A percentile compares a stretch with the other conserved stretches of the same genome.
phyloP scores from a whole-genome alignment of 352 stramenopile genomes.

The Globisporangium paddicum region DNA sequence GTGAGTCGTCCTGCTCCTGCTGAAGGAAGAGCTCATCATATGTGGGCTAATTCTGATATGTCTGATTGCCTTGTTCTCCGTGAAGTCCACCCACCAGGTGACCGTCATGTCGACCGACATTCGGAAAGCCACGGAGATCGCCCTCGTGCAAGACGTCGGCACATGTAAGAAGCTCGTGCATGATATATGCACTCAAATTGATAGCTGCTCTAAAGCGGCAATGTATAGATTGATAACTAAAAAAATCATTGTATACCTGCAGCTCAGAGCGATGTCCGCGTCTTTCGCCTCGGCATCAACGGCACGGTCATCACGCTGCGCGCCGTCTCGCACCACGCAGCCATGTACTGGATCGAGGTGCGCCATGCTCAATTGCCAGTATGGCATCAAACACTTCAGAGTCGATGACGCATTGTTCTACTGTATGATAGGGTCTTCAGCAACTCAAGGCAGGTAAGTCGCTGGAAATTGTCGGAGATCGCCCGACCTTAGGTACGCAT shows the following conservation, averaged over 20 bases:
- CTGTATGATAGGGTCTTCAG: conserved; percentile 53
- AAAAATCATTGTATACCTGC: background rate
- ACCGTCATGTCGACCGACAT: conserved; percentile 72
- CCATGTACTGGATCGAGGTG: conserved; percentile 69
- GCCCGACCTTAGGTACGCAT: conserved; percentile 34
- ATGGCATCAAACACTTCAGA: too few species aligned
- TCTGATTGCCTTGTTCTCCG: background rate
- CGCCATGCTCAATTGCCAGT: too few species aligned
- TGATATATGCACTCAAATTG: too few species aligned
- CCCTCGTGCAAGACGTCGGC: conserved; percentile 16
- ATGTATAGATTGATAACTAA: background rate
- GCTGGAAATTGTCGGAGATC: conserved; percentile 39
- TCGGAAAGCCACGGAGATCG: conserved; percentile 51
- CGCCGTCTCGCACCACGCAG: conserved; percentile 58
- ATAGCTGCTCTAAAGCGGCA: background rate
- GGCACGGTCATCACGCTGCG: conserved; percentile 59
- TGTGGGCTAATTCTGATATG: background rate
- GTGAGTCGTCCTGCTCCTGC: conserved; percentile 28
- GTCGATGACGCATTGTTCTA: too few species aligned
- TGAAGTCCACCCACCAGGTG: conserved; percentile 60
- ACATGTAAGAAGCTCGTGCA: background rate
- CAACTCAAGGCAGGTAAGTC: conserved; percentile 41
- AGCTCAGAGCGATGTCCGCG: conserved; percentile 29
- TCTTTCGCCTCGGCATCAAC: conserved; percentile 63
- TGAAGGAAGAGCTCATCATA: background rate